A percentile compares a stretch with the other conserved stretches of the same genome.
These are phyloP conservation scores for Neospermospora avenae DNA, from an alignment of 2,329 filamentous ascomycete species.

Conservation along the genomic window DNA sequence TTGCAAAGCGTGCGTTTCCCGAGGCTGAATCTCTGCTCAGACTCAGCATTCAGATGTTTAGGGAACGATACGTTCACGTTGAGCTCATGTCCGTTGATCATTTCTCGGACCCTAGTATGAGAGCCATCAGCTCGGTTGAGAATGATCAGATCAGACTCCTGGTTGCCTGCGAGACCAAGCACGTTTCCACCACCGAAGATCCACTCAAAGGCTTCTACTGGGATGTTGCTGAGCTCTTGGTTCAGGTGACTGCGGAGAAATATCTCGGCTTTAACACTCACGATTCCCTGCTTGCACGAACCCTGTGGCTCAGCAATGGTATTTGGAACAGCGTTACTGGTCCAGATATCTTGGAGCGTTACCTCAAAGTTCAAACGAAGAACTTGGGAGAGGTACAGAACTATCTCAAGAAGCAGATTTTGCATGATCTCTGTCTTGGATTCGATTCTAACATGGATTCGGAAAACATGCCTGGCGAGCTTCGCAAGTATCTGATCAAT, in stretches of 20 bases:
- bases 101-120: constrained; percentile 17
- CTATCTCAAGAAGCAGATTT: constrained; percentile 36
- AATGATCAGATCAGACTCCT: constrained; percentile 12
- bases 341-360: constrained; percentile 8
- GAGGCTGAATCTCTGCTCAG: constrained; percentile 36
- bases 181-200: constrained; percentile 4
- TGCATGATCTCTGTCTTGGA: constrained; percentile 46
- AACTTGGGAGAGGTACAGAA: not conserved
- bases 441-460: constrained; percentile 48
- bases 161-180: constrained; percentile 18
- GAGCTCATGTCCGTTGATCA: constrained; percentile 20
- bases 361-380: constrained; percentile 8
- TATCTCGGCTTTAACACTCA: constrained; percentile 30
- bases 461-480: constrained; percentile 44
- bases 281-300: constrained; percentile 31
- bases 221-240: constrained; percentile 18
- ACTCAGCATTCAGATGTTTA: constrained; percentile 15
- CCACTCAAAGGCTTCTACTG: constrained; percentile 16
- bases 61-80: constrained; percentile 11
- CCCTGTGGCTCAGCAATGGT: constrained; percentile 37
- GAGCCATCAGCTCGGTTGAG: constrained; percentile 21
- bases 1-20: constrained; percentile 40
- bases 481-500: constrained; percentile 42
- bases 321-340: constrained; percentile 13
- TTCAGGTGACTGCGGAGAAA: constrained; percentile 19